A percentile compares a stretch with the other conserved stretches of the same genome.
Evolutionary conservation across 176 grass and related monocot species (phyloP).

Genomic region (Avena atlantica): DNA sequence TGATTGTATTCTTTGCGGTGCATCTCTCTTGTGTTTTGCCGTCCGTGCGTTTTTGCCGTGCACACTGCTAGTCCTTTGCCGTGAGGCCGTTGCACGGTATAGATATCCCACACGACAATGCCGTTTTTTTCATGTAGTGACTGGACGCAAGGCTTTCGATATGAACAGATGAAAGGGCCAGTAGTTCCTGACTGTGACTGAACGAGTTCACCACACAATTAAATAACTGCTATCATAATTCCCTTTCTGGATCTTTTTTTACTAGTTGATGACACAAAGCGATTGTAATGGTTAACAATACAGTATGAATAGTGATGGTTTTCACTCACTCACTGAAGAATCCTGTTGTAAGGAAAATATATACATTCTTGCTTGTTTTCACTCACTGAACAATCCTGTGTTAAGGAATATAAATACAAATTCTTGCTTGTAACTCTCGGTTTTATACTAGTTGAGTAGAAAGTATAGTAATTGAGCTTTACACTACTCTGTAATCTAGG

Average conservation of each 20-base stretch:
- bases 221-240: not conserved
- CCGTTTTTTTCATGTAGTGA: not conserved
- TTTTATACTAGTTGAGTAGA: not conserved
- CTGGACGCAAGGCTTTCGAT: constrained; percentile 85
- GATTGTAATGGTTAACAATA: not conserved
- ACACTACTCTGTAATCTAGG: no score
- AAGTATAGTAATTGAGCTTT: not conserved
- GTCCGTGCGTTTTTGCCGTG: no score
- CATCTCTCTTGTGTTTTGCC: no score
- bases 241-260: not conserved
- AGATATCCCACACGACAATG: no score
- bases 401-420: no score
- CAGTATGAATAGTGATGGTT: not conserved
- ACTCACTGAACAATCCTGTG: no score
- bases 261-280: not conserved
- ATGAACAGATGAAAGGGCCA: constrained; percentile 82
- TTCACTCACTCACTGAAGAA: not conserved
- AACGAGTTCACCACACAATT: constrained; percentile 45
- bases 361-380: no score
- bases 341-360: no score
- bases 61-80: no score
- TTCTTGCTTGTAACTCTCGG: not conserved
- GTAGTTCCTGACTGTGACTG: constrained; percentile 90
- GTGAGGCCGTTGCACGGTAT: no score
- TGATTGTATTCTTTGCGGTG: no score